Base-by-base conservation (phyloP, 257 asterid genomes). In the Mentha longifolia region DNA sequence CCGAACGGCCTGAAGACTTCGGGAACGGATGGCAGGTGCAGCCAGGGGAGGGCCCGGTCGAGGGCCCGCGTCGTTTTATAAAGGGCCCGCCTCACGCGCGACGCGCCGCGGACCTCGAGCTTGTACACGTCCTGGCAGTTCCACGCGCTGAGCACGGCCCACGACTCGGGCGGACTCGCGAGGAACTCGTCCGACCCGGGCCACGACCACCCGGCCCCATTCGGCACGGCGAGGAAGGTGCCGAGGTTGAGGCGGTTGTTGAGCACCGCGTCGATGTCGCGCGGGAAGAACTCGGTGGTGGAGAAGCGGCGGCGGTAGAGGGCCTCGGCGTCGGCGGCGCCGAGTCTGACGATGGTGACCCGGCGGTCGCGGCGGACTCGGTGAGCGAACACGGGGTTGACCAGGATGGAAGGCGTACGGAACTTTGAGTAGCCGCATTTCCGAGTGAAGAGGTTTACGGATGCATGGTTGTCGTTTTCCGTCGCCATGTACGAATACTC, bases 91-190 rank as follows among this genome's bases (percentile, higher is more conserved):
- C 70, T 78, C 79, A 84, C 65, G 58, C 83, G 73, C 81, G 96
- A 90, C 70, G 97, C 97, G 69, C 98, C 98, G 0, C 92, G 92
- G 0, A 92, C 97, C 81, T 92, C 91, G 1, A 92, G 86, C 52
- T 72, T 82, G 80, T 82, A 90, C 61, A 90, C 95, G 41, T 90
- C 96, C 61, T 80, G 86, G 47, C 90, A 86, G 74, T 90, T 92
- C 98, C 98, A 92, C 66, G 87, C 85, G 52, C 98, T 90, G 54
- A 90, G 83, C 8, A 92, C 85, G 2, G 91, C 97, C 98, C 97
- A 92, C 20, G 98, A 88, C 79, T 87, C 90, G 19, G 98, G 92
- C 47, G 58, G 95, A 17, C 39, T 10, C 20, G 74, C 70, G n/a
- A 88, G 68, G 31, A 90, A 90, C 69, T 11, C 81, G 31, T 30